These are phyloP conservation scores for Heliosperma pusillum DNA, from an alignment of 148 eudicot genomes.

Conservation along the genomic window DNA sequence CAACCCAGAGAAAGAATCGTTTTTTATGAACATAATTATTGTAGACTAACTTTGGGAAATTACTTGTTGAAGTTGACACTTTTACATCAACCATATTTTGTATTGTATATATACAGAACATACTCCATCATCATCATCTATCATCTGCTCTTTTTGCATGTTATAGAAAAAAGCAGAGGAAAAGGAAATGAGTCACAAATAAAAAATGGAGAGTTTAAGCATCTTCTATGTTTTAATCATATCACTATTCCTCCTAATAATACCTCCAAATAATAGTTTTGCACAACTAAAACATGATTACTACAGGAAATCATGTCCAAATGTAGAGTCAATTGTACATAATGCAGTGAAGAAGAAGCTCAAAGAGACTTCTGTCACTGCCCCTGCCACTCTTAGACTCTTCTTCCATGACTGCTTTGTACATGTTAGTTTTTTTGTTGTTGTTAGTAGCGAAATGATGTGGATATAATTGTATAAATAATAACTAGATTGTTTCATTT, in stretches of 20 bases:
- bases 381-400: slow-evolving; percentile 72
- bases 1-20: slow-evolving; percentile 19
- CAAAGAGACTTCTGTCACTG: slow-evolving; percentile 54
- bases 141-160: slow-evolving; percentile 10
- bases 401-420: slow-evolving; percentile 80
- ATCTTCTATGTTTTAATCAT: background rate
- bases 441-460: no score
- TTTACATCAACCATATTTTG: background rate
- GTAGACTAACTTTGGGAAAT: background rate
- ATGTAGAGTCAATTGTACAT: slow-evolving; percentile 56
- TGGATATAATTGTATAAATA: no score
- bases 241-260: background rate
- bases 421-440: slow-evolving; percentile 30
- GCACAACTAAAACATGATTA: slow-evolving; percentile 26
- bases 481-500: no score
- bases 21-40: background rate
- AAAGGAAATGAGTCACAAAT: no score
- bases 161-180: background rate
- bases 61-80: background rate
- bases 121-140: background rate
- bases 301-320: slow-evolving; percentile 52
- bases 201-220: background rate
- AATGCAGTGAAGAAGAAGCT: slow-evolving; percentile 50
- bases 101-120: background rate
- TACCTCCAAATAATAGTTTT: slow-evolving; percentile 15